Evolutionary conservation across 345 rosid genomes (phyloP).

Genomic region (Sonneratia caseolaris): DNA sequence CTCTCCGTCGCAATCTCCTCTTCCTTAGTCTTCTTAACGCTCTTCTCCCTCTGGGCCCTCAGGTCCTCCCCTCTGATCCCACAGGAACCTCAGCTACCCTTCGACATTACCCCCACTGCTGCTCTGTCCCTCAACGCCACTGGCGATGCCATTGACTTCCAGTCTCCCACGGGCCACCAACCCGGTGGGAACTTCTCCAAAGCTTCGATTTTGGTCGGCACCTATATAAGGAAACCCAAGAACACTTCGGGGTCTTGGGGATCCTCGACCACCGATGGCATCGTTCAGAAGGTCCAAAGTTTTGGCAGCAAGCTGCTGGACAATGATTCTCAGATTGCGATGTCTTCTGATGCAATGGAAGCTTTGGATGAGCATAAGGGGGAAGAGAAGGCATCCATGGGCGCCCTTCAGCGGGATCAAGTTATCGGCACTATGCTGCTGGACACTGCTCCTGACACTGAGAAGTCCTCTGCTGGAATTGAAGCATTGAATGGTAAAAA

Average conservation of each 20-base stretch:
- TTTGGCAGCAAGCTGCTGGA: conserved; percentile 11
- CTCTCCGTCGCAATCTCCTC: conserved; percentile 42
- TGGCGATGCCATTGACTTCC: conserved; percentile 19
- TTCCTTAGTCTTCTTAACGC: conserved; percentile 42
- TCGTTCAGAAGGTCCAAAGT: conserved; percentile 6
- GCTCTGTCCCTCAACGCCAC: neutral
- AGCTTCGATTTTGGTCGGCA: conserved; percentile 23
- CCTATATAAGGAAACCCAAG: conserved; percentile 20
- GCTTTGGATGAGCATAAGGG: conserved; percentile 14
- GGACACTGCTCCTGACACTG: conserved; percentile 2
- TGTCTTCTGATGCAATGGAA: conserved; percentile 12
- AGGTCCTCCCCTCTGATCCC: conserved; percentile 41
- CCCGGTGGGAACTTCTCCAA: conserved; percentile 22
- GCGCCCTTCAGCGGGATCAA: conserved; percentile 7
- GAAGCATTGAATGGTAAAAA: conserved; percentile 16
- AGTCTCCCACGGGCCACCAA: too few relatives aligned
- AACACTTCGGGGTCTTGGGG: conserved; percentile 36
- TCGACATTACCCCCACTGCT: conserved; percentile 20
- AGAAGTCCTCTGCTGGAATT: conserved; percentile 6
- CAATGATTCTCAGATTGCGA: neutral
- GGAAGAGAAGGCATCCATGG: conserved; percentile 8
- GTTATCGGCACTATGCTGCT: conserved; percentile 11
- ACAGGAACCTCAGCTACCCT: conserved; percentile 27
- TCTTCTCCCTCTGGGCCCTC: conserved; percentile 46
- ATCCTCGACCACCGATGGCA: conserved; percentile 12